Evolutionary conservation across 352 stramenopile species (phyloP), one percentile per base, ranked within the genome.

Genomic region (Pilasporangium apinafurcum): DNA sequence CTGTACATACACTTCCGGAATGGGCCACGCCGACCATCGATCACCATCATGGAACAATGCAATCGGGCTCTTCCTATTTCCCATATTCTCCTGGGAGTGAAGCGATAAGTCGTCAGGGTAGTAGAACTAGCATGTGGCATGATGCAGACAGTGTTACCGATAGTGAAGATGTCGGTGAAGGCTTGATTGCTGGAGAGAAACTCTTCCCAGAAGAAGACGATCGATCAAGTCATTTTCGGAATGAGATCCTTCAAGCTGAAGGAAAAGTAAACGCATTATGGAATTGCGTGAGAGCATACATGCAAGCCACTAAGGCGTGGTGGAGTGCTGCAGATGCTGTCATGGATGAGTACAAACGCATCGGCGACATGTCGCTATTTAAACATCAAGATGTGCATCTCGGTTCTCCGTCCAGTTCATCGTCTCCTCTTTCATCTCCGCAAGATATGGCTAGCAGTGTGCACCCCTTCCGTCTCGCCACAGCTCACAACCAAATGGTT

Each of bases 211-310:
- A 16, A 3, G 26, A 42, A 29, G 3, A 35, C 13, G 45, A 68
- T 37, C 51, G 58, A 4, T 73, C 72, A 5, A 70, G 75, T 17
- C 50, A 50, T 5, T 86, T 92, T 34, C 60, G 76, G 8, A 92
- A 87, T 34, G 76, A 92, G 38, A 54, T 92, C 14, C 20, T 89
- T 33, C 76, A 92, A 46, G 69, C 66, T 0, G 79, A 92, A 45
- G 68, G 76, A 3, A 84, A 83, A 37, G 22, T 86, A 13, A 80
- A 78, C 48, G 79, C 79, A 8, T 53, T 92, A 9, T 89, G 71
- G 69, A 84, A 89, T 44, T 86, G 73, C 43, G 59, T 89, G 8
- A 59, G 73, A 21, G 64, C 72, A 8, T 83, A 83, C 33, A 57
- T 67, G 40, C 66, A 69, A n/a, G 74, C 79, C 9, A 86, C 79